A percentile compares a stretch with the other conserved stretches of the same genome.
Conservation (phyloP, 176 grass and related monocot species). For the Oryza nivara region DNA sequence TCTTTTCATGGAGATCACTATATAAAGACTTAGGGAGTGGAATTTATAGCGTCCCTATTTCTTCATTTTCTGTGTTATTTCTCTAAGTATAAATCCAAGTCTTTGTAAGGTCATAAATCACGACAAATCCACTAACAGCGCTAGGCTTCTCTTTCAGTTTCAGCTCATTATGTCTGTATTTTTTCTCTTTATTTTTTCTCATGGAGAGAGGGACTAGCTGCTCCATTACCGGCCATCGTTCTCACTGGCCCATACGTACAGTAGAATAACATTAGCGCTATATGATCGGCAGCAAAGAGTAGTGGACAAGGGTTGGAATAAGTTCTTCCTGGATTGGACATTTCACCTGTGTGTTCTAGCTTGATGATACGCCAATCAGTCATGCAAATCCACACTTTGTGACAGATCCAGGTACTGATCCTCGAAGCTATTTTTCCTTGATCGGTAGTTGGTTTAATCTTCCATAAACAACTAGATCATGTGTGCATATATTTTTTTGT, state of each 20-base stretch:
- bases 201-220: background rate
- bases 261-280: constrained; percentile 11
- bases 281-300: background rate
- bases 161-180: background rate
- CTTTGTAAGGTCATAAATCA: background rate
- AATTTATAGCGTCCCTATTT: background rate
- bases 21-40: too few relatives aligned
- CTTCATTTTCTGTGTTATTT: background rate
- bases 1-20: too few relatives aligned
- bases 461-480: background rate
- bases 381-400: too few relatives aligned
- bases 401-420: background rate
- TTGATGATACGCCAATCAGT: background rate
- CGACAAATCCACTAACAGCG: background rate
- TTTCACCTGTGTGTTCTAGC: background rate
- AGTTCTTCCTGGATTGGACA: constrained; percentile 1
- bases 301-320: constrained; percentile 8
- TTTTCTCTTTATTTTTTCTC: too few relatives aligned
- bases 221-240: background rate
- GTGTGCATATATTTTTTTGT: background rate
- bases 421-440: background rate
- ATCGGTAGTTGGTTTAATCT: background rate
- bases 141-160: background rate
- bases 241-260: background rate
- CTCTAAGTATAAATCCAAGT: background rate